Base-by-base conservation (phyloP, 768 basidiomycete genomes). In the Agaricus blazei region DNA sequence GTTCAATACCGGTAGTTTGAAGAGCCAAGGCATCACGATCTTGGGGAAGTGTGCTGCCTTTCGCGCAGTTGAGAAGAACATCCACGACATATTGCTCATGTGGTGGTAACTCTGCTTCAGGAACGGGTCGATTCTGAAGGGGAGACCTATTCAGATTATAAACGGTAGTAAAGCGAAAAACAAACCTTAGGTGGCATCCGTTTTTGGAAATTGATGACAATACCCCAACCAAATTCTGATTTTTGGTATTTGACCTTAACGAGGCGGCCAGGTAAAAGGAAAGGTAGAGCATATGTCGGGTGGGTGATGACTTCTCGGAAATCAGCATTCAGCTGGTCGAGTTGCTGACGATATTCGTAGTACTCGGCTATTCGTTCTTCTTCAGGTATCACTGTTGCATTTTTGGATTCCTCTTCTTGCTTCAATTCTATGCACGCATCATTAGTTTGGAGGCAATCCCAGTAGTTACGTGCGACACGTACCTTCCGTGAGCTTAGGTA, bases 191-290 rank as follows among this genome's bases (percentile, higher is more conserved):
- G 80, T n/a, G 85, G 82, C 23, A 85, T 62, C 0, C 94, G 83
- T 69, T 97, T 97, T 66, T 90, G 87, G 64, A 85, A 98, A 67
- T 93, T 95, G 65, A 98, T 81, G 50, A 98, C 83, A 42, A 93
- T 82, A 38, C 96, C 96, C 97, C 97, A 98, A 9, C 96, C 96
- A 68, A 96, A 98, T 70, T 99, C 90, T 12, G 86, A 72, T 38
- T 88, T 86, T 59, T 87, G 83, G 67, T 97, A 81, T 65, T 89
- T 89, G 62, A 99, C 81, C 64, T 89, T 90, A 47, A 98, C 90
- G n/a, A 98, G 76, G 3, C 97, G 85, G 29, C 97, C 97, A 23
- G 86, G 77, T 64, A 97, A 89, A 9, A 99, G 76, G 79, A 98
- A 98, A 0, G 95, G 94, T 26, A 98, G 70, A n/a, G 88, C 83